phyloP scores from a whole-genome alignment of 768 basidiomycete genomes.

The Mycena vulgaris region DNA sequence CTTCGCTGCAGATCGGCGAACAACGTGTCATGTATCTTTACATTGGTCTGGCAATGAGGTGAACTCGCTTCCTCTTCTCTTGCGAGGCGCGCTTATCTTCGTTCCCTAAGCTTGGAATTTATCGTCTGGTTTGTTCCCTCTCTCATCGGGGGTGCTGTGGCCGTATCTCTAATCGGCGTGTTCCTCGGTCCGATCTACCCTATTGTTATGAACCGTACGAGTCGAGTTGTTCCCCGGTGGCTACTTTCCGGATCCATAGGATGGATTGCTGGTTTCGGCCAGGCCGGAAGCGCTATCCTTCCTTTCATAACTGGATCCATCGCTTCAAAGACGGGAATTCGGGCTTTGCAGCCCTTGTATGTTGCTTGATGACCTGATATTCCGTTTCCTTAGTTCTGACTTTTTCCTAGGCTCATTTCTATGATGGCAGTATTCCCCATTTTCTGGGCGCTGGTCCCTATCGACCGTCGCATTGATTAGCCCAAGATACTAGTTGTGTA shows the following conservation, averaged over 20 bases:
- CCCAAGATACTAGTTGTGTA: too few relatives aligned
- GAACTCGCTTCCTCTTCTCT: constrained; percentile 28
- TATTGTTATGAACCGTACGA: constrained; percentile 78
- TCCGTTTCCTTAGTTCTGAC: background rate
- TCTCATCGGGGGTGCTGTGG: constrained; percentile 73
- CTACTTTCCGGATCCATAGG: constrained; percentile 75
- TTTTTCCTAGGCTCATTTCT: constrained; percentile 62
- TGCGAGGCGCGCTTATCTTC: background rate
- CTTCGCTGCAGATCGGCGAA: constrained; percentile 64
- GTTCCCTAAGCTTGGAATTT: constrained; percentile 67
- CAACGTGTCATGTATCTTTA: constrained; percentile 68
- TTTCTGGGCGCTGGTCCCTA: constrained; percentile 25
- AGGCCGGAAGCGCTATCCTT: constrained; percentile 78
- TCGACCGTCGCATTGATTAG: constrained; percentile 23
- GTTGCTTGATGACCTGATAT: constrained; percentile 44
- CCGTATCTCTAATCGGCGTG: constrained; percentile 75
- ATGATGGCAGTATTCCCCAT: constrained; percentile 70
- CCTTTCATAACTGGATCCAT: constrained; percentile 83
- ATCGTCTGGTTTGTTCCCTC: constrained; percentile 80
- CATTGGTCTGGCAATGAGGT: constrained; percentile 64
- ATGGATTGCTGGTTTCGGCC: constrained; percentile 79
- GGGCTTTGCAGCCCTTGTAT: constrained; percentile 74
- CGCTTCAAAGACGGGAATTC: constrained; percentile 72
- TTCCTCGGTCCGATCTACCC: constrained; percentile 84
- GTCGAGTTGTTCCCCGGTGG: constrained; percentile 78